Evolutionary conservation across 2,329 filamentous ascomycete genomes (phyloP).

Genomic region (Emericellopsis atlantica): DNA sequence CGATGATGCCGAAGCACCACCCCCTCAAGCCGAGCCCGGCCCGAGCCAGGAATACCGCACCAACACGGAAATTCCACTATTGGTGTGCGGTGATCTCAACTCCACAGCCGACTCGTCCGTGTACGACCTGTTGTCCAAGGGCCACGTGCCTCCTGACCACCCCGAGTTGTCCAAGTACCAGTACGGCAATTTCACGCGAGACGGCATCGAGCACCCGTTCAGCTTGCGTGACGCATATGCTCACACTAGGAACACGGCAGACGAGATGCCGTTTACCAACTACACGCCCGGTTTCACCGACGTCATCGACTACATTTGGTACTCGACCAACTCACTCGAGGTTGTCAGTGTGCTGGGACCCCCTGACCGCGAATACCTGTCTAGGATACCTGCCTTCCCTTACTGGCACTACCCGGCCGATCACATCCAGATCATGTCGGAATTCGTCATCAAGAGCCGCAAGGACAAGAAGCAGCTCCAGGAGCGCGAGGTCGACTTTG

Average conservation of each 20-base stretch:
- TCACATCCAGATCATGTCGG: conserved; percentile 78
- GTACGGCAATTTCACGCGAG: conserved; percentile 85
- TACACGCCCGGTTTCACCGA: conserved; percentile 90
- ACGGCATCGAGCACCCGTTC: conserved; percentile 92
- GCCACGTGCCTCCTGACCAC: conserved; percentile 66
- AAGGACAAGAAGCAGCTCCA: conserved; percentile 64
- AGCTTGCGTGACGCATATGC: conserved; percentile 84
- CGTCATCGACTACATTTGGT: conserved; percentile 97
- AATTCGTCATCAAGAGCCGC: conserved; percentile 78
- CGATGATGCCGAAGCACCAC: conserved; percentile 32
- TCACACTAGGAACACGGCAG: conserved; percentile 66
- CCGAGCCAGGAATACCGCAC: conserved; percentile 80
- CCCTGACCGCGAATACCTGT: conserved; percentile 74
- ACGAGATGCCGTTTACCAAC: conserved; percentile 87
- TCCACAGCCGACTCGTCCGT: conserved; percentile 78
- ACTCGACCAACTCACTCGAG: conserved; percentile 79
- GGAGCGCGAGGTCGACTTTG: conserved; percentile 53
- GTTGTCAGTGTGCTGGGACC: conserved; percentile 76
- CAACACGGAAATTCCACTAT: conserved; percentile 76
- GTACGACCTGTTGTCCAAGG: conserved; percentile 77
- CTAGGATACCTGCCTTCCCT: conserved; percentile 80
- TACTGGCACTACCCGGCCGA: conserved; percentile 93
- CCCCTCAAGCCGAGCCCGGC: conserved; percentile 50
- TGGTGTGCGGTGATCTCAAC: conserved; percentile 95
- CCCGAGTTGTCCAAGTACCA: conserved; percentile 67